Evolutionary conservation across 805 yeast genomes (phyloP).

Genomic region (Metschnikowia chrysomelidarum): DNA sequence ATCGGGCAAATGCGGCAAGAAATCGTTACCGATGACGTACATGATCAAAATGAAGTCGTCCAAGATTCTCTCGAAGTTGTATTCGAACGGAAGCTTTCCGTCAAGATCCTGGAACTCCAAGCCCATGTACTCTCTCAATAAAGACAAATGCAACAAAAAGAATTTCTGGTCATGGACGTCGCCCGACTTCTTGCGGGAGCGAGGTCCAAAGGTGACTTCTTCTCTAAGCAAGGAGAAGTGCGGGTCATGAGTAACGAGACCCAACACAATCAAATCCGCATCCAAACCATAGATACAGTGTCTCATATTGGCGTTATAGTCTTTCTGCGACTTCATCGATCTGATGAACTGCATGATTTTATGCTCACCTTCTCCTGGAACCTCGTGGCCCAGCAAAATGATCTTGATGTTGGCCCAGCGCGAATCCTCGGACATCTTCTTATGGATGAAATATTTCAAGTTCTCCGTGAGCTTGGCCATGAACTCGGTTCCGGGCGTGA

Average conservation of each 20-base stretch:
- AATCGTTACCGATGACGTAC: conserved; percentile 97
- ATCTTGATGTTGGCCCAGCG: conserved; percentile 80
- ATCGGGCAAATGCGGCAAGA: conserved; percentile 94
- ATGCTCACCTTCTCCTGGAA: conserved; percentile 98
- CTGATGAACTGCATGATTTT: conserved; percentile 93
- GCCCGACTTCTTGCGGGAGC: conserved; percentile 32
- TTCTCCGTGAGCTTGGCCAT: conserved; percentile 86
- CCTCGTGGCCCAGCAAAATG: conserved; percentile 89
- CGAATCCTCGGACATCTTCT: conserved; percentile 81
- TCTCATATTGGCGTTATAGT: conserved; percentile 74
- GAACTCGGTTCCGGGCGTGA: conserved; percentile 96
- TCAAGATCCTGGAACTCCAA: conserved; percentile 77
- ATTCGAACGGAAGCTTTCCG: conserved; percentile 61
- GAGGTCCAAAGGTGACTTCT: conserved; percentile 84
- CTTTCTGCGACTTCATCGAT: conserved; percentile 67
- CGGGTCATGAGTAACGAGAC: conserved; percentile 90
- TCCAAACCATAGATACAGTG: conserved; percentile 96
- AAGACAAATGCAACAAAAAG: conserved; percentile 75
- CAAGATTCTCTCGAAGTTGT: conserved; percentile 81
- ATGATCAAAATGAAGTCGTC: conserved; percentile 91
- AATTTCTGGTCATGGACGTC: conserved; percentile 77
- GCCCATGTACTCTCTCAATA: conserved; percentile 87
- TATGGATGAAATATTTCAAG: conserved; percentile 82
- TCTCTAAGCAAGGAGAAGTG: conserved; percentile 92
- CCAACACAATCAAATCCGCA: conserved; percentile 94